Percentiles rank a stretch among this genome's conserved stretches.
phyloP scores from a whole-genome alignment of 805 yeast species.

The Myxozyma monticola region DNA sequence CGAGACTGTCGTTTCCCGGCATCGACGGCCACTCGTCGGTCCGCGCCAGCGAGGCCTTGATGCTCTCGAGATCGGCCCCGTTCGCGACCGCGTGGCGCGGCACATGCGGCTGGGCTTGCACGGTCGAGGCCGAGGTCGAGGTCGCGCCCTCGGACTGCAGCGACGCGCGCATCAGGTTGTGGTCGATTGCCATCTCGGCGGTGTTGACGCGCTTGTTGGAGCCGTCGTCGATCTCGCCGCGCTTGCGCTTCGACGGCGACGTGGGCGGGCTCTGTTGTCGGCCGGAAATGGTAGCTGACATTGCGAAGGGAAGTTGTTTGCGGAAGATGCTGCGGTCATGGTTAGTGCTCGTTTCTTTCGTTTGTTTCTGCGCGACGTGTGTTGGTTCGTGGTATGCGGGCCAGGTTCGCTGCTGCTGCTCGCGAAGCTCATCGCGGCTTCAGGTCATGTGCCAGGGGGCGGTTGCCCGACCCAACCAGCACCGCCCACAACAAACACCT shows the following conservation, averaged over 20 bases:
- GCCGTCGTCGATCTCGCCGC: slow-evolving; percentile 10
- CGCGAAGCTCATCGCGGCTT: too few species aligned
- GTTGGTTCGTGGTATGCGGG: background rate
- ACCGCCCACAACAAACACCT: background rate
- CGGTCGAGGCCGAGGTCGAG: slow-evolving; percentile 9
- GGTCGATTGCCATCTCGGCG: slow-evolving; percentile 19
- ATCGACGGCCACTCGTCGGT: background rate
- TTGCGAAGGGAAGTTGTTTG: too few species aligned
- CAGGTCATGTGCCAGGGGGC: slow-evolving; percentile 29
- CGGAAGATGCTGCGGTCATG: too few species aligned
- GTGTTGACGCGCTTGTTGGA: slow-evolving; percentile 4
- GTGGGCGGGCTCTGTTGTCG: slow-evolving; percentile 9
- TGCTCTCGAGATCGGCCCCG: background rate
- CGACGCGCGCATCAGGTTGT: slow-evolving; percentile 15
- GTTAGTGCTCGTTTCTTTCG: background rate
- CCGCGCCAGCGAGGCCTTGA: background rate
- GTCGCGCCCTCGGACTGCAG: slow-evolving; percentile 5
- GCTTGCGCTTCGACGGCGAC: slow-evolving; percentile 14
- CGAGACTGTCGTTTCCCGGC: slow-evolving; percentile 1
- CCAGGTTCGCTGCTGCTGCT: background rate
- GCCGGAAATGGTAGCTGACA: slow-evolving; percentile 12
- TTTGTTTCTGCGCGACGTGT: background rate
- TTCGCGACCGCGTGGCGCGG: slow-evolving; percentile 6
- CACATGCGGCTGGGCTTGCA: slow-evolving; percentile 22
- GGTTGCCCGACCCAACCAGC: background rate